Base-by-base conservation (phyloP, 441 rosid species). In the Bocquillonia castaneifolia region DNA sequence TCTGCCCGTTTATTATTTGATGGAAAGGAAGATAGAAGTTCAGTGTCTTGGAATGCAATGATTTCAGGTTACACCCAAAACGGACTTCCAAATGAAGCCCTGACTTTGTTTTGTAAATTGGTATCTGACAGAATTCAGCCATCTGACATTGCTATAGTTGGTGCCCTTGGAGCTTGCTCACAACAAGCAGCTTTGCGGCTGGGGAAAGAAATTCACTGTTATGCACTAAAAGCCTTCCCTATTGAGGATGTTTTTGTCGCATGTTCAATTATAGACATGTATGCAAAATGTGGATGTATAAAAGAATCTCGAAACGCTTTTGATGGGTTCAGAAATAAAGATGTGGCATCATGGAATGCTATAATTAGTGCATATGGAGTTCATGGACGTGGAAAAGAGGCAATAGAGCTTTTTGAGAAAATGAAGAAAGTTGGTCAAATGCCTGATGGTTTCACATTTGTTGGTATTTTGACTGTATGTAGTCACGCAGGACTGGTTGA, bases 41-140 rank as follows among this genome's bases (percentile, higher is more conserved):
- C 79, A 69, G 86, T 88, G 28, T 82, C 88, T 53, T 87, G 95
- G 95, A 89, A 85, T 76, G 88, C 96, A 59, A 87, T 89, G 89
- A 87, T 87, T 59, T 79, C 92, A 1, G 92, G 96, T 64, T 89
- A 85, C 65, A 74, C 86, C 10, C 92, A 87, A 78, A 89, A 80
- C 60, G 91, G 87, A 26, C 77, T 84, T 64, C 84, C 89, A 34
- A 78, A 80, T 40, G 78, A 78, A 7, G 88, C 91, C 0, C 79
- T 89, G 71, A 57, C 76, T 73, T 86, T 87, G 57, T 89, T 87
- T 64, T 81, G 70, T 47, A 79, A 81, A 63, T 73, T 84, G 86
- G 80, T 81, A 76, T 68, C 69, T 53, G 72, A 67, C 31, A 65
- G 72, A 45, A 75, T 81, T 42, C 74, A 64, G 57, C 90, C 90